These are phyloP conservation scores for Sabuloglossum arenarium DNA, from an alignment of 495 filamentous ascomycete genomes.

Conservation along the genomic window DNA sequence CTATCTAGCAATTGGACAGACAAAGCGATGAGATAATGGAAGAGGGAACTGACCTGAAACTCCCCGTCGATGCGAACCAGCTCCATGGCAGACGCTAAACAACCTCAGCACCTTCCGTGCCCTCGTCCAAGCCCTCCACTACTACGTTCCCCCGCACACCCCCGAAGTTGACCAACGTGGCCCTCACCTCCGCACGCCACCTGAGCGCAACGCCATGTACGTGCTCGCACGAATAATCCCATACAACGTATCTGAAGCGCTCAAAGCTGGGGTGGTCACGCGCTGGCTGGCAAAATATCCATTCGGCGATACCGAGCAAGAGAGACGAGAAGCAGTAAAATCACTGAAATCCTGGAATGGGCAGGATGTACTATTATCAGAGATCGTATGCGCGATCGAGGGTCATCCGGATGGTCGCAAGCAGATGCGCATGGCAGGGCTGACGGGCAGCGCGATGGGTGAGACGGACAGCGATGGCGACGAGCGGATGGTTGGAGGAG, in stretches of 20 bases:
- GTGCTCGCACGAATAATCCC: conserved; percentile 25
- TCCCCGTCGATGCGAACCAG: not conserved
- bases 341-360: conserved; percentile 1
- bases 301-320: conserved; percentile 25
- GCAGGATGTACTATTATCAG: conserved; percentile 1
- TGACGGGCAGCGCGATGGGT: conserved; percentile 1
- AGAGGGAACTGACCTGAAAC: not conserved
- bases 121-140: conserved; percentile 3
- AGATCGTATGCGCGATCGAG: conserved; percentile 5
- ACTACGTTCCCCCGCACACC: not conserved
- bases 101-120: conserved; percentile 1
- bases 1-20: not conserved
- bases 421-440: conserved; percentile 1
- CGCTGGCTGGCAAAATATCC: conserved; percentile 34
- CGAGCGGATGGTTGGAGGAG: not conserved
- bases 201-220: conserved; percentile 25
- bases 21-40: not conserved
- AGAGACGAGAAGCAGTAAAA: conserved; percentile 11
- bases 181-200: conserved; percentile 19
- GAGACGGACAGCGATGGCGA: not conserved
- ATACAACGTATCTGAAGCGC: conserved; percentile 19
- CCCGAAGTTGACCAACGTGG: not conserved
- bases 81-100: not conserved
- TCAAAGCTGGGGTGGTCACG: conserved; percentile 29
- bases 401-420: conserved; percentile 1